Base-by-base conservation (phyloP, 768 basidiomycete genomes). In the Galerina sulciceps region DNA sequence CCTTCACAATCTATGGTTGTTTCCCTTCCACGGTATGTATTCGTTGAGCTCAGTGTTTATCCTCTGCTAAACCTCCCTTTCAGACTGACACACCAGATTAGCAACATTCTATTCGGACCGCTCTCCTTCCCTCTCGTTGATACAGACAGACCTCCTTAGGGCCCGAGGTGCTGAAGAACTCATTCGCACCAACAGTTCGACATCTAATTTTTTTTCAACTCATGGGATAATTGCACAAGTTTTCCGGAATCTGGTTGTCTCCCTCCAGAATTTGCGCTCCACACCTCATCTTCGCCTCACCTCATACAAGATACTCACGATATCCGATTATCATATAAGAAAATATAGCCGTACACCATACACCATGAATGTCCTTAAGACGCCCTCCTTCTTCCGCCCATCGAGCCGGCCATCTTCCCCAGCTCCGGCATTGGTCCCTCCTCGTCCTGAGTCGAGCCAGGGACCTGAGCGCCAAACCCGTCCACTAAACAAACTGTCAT, bases 61-160 rank as follows among this genome's bases (percentile, higher is more conserved):
- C 34, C 52, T 17, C 58, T 56, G 56, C 55, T 52, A 41, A 59
- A 52, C 37, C 43, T 49, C 40, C 65, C 61, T 62, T 56, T n/a
- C 68, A 83, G 81, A 70, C 71, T 77, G 68, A 79, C 74, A 77
- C 76, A 78, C 68, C 79, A 77, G 71, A 77, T 76, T 66, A 77
- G 77, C 80, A 79, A 74, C 75, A 79, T 85, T 81, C 79, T 83
- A 75, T 82, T 86, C 73, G 80, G 78, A 72, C 89, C 88, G 65
- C 82, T 85, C 77, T 82, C 74, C 59, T 80, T 77, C 73, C 68
- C 76, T 73, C 77, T 86, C 65, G 75, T 87, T 71, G 86, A 86
- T 83, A 85, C 84, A 53, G 89, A 93, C 81, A 79, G 87, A 63
- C 91, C 91, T 69, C 91, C 91, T 82, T 93, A 88, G 84, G 75